A percentile compares a stretch with the other conserved stretches of the same genome.
Evolutionary conservation across 192 early-diverging fungal species (phyloP).

Genomic region (Backusella luteola): DNA sequence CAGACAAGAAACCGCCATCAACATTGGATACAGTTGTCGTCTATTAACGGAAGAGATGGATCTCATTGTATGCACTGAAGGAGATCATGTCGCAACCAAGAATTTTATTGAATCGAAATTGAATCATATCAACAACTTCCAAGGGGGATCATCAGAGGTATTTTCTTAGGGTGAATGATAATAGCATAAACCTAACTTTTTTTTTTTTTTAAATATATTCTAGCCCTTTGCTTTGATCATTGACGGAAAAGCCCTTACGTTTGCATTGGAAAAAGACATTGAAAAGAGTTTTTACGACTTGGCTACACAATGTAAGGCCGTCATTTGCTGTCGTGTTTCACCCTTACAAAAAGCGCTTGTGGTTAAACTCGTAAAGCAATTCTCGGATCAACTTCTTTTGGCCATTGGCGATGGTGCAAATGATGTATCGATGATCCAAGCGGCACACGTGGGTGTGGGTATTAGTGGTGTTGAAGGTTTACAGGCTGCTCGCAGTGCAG

Average conservation of each 20-base stretch:
- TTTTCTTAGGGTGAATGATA: not conserved
- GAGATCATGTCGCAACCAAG: conserved; percentile 80
- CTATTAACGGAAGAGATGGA: conserved; percentile 92
- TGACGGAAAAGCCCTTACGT: conserved; percentile 87
- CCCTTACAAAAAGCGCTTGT: conserved; percentile 95
- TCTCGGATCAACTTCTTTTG: conserved; percentile 77
- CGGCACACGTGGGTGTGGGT: conserved; percentile 93
- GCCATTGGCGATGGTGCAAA: conserved; percentile 98
- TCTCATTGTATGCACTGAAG: conserved; percentile 84
- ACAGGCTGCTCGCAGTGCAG: conserved; percentile 91
- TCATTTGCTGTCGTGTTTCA: conserved; percentile 95
- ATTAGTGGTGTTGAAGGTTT: conserved; percentile 93
- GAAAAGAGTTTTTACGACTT: conserved; percentile 78
- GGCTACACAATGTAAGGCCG: conserved; percentile 88
- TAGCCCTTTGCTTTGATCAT: conserved; percentile 80
- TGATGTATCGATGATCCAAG: conserved; percentile 97
- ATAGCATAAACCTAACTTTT: too few relatives aligned
- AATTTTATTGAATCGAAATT: conserved; percentile 81
- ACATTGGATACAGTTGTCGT: conserved; percentile 92
- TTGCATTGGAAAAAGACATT: conserved; percentile 83
- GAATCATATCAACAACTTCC: conserved; percentile 49
- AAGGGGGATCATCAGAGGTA: not conserved
- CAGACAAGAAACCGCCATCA: conserved; percentile 96
- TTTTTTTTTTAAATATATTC: not conserved
- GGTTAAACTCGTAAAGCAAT: conserved; percentile 91